Base-by-base conservation (phyloP, 1,139 yeast species). In the Geotrichum macrosporum region DNA sequence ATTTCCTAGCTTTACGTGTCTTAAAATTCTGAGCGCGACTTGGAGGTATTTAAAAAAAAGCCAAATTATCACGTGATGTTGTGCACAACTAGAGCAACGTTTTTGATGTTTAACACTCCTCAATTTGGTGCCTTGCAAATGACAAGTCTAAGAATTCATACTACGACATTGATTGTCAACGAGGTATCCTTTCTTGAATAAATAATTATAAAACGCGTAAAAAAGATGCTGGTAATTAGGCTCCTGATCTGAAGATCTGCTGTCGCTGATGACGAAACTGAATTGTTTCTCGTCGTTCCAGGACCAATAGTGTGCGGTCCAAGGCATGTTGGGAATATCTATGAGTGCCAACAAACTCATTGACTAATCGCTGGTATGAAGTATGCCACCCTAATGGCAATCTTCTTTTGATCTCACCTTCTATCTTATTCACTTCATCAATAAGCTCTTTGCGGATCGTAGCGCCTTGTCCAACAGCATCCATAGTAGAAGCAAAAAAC, bases 311-410 rank as follows among this genome's bases (percentile, higher is more conserved):
- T 0, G 97, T 95, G 61, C 80, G 81, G 57, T 89, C 96, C 55
- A 92, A 72, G 0, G 96, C 94, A 47, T 77, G 77, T 47, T 79
- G 78, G 39, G 50, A 54, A 40, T 33, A 41, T 32, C 47, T 50
- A 46, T 50, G 50, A 18, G 66, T 65, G 38, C 79, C 84, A 20
- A 88, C 94, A 64, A 89, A 84, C 66, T 92, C 96, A 55, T 82
- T 78, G 57, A 87, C 76, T 50, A 92, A 74, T 1, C 96, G 87
- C 57, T 78, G 80, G 64, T 86, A 86, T 20, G 94, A 83, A 1
- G 97, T 88, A 27, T 95, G 85, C 94, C 96, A 92, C 12, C 98
- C 98, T 56, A 94, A 84, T 5, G 98, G 97, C 56, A 92, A 73
- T 63, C 98, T 79, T 66, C 94, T 79, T 66, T 88, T 81, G 55